A percentile compares a stretch with the other conserved stretches of the same genome.
Conservation (phyloP, 805 yeast genomes). For the Torulaspora indica region DNA sequence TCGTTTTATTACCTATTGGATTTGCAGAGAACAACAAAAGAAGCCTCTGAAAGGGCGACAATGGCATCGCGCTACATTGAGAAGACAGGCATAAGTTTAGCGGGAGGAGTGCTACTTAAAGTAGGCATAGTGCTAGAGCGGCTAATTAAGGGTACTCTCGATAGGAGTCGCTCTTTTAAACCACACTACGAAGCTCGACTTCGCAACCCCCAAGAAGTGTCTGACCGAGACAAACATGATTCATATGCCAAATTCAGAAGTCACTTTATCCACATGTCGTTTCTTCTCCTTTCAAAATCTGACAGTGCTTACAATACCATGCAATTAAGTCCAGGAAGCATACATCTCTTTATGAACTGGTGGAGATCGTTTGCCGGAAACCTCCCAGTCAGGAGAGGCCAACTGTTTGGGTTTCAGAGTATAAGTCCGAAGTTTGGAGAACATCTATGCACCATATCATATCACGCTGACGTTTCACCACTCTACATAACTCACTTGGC, state of each 20-base stretch:
- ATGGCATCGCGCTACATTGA: constrained; percentile 38
- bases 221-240: constrained; percentile 56
- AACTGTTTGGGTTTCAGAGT: constrained; percentile 54
- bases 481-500: constrained; percentile 71
- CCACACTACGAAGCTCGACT: constrained; percentile 61
- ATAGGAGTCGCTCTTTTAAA: constrained; percentile 43
- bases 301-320: constrained; percentile 57
- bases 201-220: constrained; percentile 50
- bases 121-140: constrained; percentile 59
- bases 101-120: constrained; percentile 56
- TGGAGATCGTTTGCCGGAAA: constrained; percentile 81
- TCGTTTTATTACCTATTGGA: constrained; percentile 47
- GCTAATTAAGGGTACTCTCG: constrained; percentile 28
- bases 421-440: constrained; percentile 66
- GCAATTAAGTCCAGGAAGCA: constrained; percentile 67
- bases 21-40: constrained; percentile 20
- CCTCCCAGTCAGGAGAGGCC: constrained; percentile 74
- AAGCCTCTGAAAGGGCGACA: constrained; percentile 14
- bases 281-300: constrained; percentile 46
- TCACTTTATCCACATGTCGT: constrained; percentile 70
- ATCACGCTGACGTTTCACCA: constrained; percentile 67
- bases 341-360: constrained; percentile 73
- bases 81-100: constrained; percentile 51
- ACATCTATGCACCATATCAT: constrained; percentile 72
- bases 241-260: constrained; percentile 78